phyloP scores from a whole-genome alignment of 2,329 filamentous ascomycete genomes.

The Raffaelea deltoideospora region DNA sequence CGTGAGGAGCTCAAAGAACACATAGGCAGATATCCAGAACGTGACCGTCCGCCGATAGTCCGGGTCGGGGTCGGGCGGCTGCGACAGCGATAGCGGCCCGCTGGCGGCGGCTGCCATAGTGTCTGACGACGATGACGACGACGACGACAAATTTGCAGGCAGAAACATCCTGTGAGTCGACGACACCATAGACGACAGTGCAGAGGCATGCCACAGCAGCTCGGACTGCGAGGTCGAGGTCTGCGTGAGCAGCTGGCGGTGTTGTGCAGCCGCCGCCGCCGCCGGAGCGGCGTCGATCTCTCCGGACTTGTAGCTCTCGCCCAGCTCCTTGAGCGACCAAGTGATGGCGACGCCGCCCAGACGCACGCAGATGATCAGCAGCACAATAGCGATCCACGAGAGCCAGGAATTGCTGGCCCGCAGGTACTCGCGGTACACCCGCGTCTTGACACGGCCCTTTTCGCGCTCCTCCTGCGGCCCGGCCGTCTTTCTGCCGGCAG shows the following conservation, averaged over 20 bases:
- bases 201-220: constrained; percentile 1
- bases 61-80: neutral
- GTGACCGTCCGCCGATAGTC: constrained; percentile 9
- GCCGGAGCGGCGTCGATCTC: constrained; percentile 2
- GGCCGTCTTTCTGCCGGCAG: too few relatives aligned
- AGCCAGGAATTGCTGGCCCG: constrained; percentile 14
- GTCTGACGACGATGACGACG: too few relatives aligned
- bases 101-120: too few relatives aligned
- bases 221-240: neutral
- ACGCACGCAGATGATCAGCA: constrained; percentile 12
- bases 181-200: neutral
- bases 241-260: neutral
- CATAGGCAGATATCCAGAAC: constrained; percentile 16
- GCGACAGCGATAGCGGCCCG: neutral
- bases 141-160: too few relatives aligned
- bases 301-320: constrained; percentile 11
- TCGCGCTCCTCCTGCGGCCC: constrained; percentile 17
- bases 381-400: constrained; percentile 14
- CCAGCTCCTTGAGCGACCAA: constrained; percentile 20
- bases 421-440: constrained; percentile 19
- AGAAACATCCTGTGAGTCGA: too few relatives aligned
- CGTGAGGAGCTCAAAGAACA: constrained; percentile 13
- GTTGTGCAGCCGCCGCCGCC: too few relatives aligned
- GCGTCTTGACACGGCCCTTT: constrained; percentile 18
- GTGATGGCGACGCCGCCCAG: constrained; percentile 14